Evolutionary conservation across 2,329 filamentous ascomycete species (phyloP).

Genomic region (Calonectria montana): DNA sequence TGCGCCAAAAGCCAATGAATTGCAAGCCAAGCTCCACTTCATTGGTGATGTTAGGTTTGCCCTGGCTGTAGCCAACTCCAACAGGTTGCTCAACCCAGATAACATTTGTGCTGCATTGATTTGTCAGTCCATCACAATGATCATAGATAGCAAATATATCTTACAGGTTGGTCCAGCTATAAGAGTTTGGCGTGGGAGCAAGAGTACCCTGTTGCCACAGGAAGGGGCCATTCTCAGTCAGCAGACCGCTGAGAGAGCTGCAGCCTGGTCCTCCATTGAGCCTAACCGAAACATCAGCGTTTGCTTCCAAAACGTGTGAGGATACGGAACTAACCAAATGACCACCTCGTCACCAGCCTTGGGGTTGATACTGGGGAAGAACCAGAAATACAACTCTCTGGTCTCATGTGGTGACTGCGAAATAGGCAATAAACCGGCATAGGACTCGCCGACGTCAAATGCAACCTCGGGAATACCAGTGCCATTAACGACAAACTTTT

Average conservation of each 20-base stretch:
- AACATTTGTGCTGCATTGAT: constrained; percentile 69
- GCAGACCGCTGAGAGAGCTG: constrained; percentile 51
- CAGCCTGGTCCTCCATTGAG: constrained; percentile 43
- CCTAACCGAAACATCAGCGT: constrained; percentile 68
- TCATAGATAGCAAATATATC: neutral
- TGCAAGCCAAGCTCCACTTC: constrained; percentile 77
- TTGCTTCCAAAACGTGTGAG: neutral
- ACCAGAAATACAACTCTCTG: constrained; percentile 73
- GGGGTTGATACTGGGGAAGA: constrained; percentile 68
- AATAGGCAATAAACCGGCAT: constrained; percentile 72
- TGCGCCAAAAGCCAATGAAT: constrained; percentile 83
- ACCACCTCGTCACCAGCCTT: constrained; percentile 67
- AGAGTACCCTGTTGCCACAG: constrained; percentile 77
- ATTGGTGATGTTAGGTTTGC: constrained; percentile 70
- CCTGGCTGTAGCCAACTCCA: constrained; percentile 76
- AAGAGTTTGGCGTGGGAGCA: constrained; percentile 73
- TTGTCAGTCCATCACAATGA: fast-evolving
- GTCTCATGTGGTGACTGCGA: constrained; percentile 59
- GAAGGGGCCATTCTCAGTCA: constrained; percentile 84
- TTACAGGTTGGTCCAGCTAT: constrained; percentile 76
- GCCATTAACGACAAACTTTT: constrained; percentile 71
- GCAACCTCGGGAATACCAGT: constrained; percentile 73
- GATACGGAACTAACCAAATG: constrained; percentile 59
- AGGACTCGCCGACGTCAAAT: constrained; percentile 76
- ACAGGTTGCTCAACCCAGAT: constrained; percentile 80